Conservation (phyloP, 352 stramenopile species). For the Globisporangium nunn region DNA sequence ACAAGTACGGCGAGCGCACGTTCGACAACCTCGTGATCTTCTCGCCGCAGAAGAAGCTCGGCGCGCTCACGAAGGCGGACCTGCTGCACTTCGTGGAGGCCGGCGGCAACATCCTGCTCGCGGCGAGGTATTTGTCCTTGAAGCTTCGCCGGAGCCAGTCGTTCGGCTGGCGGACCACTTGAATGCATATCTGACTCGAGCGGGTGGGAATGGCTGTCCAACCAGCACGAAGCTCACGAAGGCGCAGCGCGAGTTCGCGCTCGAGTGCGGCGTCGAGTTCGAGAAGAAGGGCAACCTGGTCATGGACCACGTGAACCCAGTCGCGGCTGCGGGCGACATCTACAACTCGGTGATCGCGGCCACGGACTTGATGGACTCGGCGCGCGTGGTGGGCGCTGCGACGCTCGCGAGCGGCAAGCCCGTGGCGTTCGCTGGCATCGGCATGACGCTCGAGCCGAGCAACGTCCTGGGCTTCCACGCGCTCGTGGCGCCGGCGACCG, state of each 20-base stretch:
- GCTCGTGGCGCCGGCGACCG: slow-evolving; percentile 66
- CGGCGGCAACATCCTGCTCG: slow-evolving; percentile 80
- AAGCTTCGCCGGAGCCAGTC: too few species aligned
- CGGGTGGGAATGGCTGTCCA: not conserved
- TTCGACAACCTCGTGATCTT: slow-evolving; percentile 91
- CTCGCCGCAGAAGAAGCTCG: slow-evolving; percentile 74
- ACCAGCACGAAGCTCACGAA: slow-evolving; percentile 65
- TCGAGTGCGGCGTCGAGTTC: slow-evolving; percentile 85
- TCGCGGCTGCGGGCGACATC: slow-evolving; percentile 47
- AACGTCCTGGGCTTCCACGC: slow-evolving; percentile 81
- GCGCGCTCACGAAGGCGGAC: slow-evolving; percentile 56
- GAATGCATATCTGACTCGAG: too few species aligned
- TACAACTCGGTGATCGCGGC: slow-evolving; percentile 75
- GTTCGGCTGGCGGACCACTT: too few species aligned
- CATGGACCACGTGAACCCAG: slow-evolving; percentile 81
- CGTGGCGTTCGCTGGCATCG: slow-evolving; percentile 75
- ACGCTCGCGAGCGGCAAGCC: slow-evolving; percentile 49
- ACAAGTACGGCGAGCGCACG: slow-evolving; percentile 77
- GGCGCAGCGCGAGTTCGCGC: slow-evolving; percentile 76
- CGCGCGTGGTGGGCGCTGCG: slow-evolving; percentile 45
- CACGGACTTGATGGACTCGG: slow-evolving; percentile 60
- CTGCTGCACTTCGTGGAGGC: slow-evolving; percentile 81
- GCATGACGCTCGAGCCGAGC: slow-evolving; percentile 71
- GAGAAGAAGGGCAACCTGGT: slow-evolving; percentile 85
- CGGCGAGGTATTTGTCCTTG: slow-evolving; percentile 23